Conservation (phyloP, 768 basidiomycete species). For the Leccinum truebloodii region DNA sequence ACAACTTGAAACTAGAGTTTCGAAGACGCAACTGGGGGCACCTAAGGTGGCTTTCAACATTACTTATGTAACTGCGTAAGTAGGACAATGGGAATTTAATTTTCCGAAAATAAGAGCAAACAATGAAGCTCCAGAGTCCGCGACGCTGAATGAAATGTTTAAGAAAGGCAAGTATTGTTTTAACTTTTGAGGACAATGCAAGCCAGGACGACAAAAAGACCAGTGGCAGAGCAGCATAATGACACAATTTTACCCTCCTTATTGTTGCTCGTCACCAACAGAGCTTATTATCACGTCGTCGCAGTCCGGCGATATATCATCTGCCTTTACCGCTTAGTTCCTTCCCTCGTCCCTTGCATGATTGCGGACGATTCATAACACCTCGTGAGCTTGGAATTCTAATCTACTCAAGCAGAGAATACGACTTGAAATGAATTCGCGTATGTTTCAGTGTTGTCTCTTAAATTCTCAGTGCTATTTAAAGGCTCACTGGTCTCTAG, state of each 20-base stretch:
- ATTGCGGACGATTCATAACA: background rate
- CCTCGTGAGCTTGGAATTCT: background rate
- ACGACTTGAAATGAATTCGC: constrained; percentile 24
- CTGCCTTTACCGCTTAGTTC: background rate
- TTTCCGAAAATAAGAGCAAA: constrained; percentile 16
- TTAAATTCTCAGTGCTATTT: background rate
- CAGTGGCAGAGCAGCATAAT: constrained; percentile 5
- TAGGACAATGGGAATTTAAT: constrained; percentile 3
- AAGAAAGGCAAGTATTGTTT: constrained; percentile 26
- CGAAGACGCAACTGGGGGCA: background rate
- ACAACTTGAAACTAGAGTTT: background rate
- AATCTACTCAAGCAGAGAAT: constrained; percentile 3
- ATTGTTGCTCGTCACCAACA: constrained; percentile 21
- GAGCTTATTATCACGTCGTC: constrained; percentile 9
- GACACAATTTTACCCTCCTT: constrained; percentile 3
- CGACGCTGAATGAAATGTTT: constrained; percentile 17
- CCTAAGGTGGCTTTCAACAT: background rate
- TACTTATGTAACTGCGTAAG: background rate
- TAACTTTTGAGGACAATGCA: constrained; percentile 25
- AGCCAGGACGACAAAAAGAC: constrained; percentile 24
- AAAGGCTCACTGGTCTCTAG: constrained; percentile 16
- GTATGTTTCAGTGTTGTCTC: constrained; percentile 13
- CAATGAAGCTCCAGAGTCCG: constrained; percentile 17
- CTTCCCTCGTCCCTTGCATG: background rate
- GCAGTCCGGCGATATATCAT: constrained; percentile 16